Conservation (phyloP, 306 rosid species). For the Bauhinia variegata region DNA sequence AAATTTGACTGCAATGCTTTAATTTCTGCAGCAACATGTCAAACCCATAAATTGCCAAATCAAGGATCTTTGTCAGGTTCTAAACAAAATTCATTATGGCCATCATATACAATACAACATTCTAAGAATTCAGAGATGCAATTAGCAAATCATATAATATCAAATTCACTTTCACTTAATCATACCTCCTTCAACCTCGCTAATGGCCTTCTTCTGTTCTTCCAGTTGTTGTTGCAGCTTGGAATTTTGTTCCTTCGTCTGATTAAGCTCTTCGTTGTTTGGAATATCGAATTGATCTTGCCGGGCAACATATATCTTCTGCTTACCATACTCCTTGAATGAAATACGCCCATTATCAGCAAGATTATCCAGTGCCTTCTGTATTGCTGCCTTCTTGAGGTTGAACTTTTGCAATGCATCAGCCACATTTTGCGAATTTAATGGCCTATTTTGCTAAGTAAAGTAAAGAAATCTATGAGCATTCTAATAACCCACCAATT, state of each 20-base stretch:
- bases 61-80: not conserved
- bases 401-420: conserved; percentile 88
- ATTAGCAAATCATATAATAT: not conserved
- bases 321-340: conserved; percentile 96
- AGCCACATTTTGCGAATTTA: conserved; percentile 82
- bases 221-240: conserved; percentile 60
- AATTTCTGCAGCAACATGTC: conserved; percentile 66
- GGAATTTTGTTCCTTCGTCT: conserved; percentile 80
- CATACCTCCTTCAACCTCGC: conserved; percentile 80
- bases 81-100: not conserved
- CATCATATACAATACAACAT: not conserved
- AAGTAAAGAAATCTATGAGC: not conserved
- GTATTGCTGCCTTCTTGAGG: conserved; percentile 79
- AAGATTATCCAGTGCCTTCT: conserved; percentile 80
- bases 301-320: conserved; percentile 86
- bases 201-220: conserved; percentile 54
- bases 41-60: conserved; percentile 19
- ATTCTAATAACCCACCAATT: not conserved
- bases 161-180: not conserved
- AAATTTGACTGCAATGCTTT: conserved; percentile 73
- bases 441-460: conserved; percentile 83
- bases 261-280: conserved; percentile 71
- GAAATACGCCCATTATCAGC: conserved; percentile 72
- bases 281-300: conserved; percentile 86
- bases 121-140: not conserved